Evolutionary conservation across 1,284 basidiomycete species (phyloP).

Genomic region (Lentinula novae-zelandiae): DNA sequence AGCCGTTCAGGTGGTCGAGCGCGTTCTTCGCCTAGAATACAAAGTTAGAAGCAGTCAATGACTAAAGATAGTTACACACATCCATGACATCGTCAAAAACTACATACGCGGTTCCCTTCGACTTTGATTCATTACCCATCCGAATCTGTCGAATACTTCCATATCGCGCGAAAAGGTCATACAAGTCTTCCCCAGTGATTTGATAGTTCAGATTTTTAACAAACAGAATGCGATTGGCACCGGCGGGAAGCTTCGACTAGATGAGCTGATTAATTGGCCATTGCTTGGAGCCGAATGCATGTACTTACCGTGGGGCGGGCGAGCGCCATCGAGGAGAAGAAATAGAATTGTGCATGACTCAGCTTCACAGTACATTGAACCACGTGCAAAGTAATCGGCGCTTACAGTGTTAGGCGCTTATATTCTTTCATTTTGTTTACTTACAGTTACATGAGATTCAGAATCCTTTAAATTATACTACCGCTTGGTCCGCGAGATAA

Average conservation of each 20-base stretch:
- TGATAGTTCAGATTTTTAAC: constrained; percentile 94
- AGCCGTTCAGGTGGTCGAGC: constrained; percentile 94
- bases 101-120: constrained; percentile 95
- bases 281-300: constrained; percentile 1
- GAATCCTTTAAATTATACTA: background rate
- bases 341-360: background rate
- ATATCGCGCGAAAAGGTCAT: constrained; percentile 97
- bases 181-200: constrained; percentile 91
- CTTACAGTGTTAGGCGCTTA: too few relatives aligned
- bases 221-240: constrained; percentile 82
- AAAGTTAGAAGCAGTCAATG: background rate
- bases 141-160: constrained; percentile 95
- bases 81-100: constrained; percentile 91
- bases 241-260: constrained; percentile 79
- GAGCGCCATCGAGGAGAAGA: constrained; percentile 40
- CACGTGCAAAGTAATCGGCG: background rate
- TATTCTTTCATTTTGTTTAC: too few relatives aligned
- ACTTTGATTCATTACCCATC: constrained; percentile 88
- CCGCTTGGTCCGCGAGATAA: background rate
- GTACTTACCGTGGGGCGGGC: constrained; percentile 59
- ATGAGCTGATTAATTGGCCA: background rate
- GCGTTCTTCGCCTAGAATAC: constrained; percentile 83
- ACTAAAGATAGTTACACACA: constrained; percentile 41
- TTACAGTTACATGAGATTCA: background rate
- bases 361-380: background rate